Evolutionary conservation across 768 basidiomycete species (phyloP).

Genomic region (Psilocybe tampanensis): DNA sequence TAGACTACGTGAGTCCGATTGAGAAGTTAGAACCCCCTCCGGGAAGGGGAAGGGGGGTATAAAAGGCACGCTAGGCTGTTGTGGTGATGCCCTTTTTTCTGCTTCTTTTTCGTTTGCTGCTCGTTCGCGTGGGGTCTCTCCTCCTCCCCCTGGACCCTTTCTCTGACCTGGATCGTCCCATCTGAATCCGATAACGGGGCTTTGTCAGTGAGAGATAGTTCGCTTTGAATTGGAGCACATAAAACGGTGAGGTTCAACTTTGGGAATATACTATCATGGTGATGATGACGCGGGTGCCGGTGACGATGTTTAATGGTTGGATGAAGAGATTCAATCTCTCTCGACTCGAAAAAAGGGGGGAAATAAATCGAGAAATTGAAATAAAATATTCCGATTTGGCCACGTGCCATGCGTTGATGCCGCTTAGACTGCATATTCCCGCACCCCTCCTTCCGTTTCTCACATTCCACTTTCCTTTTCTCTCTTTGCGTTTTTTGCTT

Average conservation of each 20-base stretch:
- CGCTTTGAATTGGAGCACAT: too few species aligned
- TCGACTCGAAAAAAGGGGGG: not conserved
- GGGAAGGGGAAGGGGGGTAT: not conserved
- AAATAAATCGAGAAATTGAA: too few species aligned
- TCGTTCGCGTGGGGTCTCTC: not conserved
- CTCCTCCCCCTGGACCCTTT: not conserved
- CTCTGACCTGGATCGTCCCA: too few species aligned
- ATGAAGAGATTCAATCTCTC: too few species aligned
- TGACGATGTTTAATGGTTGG: too few species aligned
- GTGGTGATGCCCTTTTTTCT: not conserved
- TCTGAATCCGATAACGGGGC: not conserved
- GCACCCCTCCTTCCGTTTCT: not conserved
- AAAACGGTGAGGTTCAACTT: too few species aligned
- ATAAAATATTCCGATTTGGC: not conserved
- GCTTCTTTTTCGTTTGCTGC: too few species aligned
- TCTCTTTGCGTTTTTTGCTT: too few species aligned
- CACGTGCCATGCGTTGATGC: not conserved
- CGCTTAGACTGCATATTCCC: not conserved
- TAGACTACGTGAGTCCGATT: not conserved
- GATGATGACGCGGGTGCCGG: too few species aligned
- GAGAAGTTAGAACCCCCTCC: not conserved
- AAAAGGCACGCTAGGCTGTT: not conserved
- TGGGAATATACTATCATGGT: too few species aligned
- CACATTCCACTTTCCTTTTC: not conserved
- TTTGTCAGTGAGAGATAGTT: too few species aligned